Evolutionary conservation across 129 eudicot species (phyloP).

Genomic region (Saussurea involucrata): DNA sequence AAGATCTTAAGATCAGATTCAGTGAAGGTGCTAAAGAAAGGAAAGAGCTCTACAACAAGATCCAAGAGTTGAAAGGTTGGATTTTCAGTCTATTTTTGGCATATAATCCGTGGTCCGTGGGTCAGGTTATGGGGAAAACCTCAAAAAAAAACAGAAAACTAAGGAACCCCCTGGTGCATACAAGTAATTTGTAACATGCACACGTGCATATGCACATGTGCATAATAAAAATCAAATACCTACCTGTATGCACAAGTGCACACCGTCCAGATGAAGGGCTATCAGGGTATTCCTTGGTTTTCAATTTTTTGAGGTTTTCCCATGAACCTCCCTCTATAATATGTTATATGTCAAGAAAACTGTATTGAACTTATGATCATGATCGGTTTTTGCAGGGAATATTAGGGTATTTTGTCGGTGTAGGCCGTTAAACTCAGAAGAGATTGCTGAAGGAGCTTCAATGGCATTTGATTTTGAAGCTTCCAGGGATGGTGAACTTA

Average conservation of each 20-base stretch:
- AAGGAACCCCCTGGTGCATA: too few species aligned
- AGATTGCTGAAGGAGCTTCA: conserved; percentile 64
- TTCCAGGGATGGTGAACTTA: conserved; percentile 75
- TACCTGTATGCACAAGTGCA: too few species aligned
- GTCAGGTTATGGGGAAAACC: too few species aligned
- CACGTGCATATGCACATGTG: too few species aligned
- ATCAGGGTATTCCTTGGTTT: too few species aligned
- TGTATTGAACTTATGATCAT: conserved; percentile 9
- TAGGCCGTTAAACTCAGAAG: conserved; percentile 79
- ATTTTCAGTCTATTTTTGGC: not conserved
- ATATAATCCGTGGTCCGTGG: too few species aligned
- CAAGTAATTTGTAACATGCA: too few species aligned
- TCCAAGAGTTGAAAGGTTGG: conserved; percentile 82
- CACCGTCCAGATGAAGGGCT: too few species aligned
- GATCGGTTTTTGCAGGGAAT: conserved; percentile 52
- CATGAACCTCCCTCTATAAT: too few species aligned
- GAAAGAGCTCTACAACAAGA: conserved; percentile 85
- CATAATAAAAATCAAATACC: too few species aligned
- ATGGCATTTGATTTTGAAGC: conserved; percentile 75
- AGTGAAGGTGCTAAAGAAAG: conserved; percentile 65
- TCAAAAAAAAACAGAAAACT: too few species aligned
- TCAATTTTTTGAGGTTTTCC: too few species aligned
- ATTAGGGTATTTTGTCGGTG: conserved; percentile 95
- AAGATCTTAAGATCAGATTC: conserved; percentile 67
- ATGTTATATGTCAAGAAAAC: not conserved